Percentiles rank a stretch among this genome's conserved stretches.
Conservation (phyloP, 768 basidiomycete genomes). For the Pulveroboletus sp. region DNA sequence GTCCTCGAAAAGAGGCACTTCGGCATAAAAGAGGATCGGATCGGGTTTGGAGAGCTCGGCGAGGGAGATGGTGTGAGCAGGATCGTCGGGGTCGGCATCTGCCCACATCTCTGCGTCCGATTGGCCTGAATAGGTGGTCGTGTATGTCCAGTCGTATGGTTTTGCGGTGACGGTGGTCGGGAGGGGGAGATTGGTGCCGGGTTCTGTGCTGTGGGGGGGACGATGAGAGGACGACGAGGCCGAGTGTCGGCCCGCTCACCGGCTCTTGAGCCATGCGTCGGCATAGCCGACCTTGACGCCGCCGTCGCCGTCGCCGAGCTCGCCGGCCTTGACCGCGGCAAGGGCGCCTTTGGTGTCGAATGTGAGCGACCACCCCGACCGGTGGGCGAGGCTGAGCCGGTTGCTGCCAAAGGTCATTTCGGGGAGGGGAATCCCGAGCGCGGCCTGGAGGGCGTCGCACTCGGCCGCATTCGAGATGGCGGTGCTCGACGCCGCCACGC, state of each 20-base stretch:
- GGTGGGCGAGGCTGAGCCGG: conserved; percentile 63
- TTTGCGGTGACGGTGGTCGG: conserved; percentile 75
- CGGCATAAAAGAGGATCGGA: conserved; percentile 97
- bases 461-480: conserved; percentile 80
- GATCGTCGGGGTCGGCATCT: conserved; percentile 54
- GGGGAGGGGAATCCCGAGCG: conserved; percentile 76
- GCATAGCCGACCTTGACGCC: conserved; percentile 95
- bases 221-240: conserved; percentile 23
- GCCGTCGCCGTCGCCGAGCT: conserved; percentile 77
- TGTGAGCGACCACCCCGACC: conserved; percentile 57
- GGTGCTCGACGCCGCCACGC: conserved; percentile 65
- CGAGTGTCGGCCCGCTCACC: conserved; percentile 48
- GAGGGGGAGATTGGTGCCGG: conserved; percentile 61
- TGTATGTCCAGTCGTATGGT: conserved; percentile 98
- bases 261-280: conserved; percentile 88
- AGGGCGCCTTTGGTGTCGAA: conserved; percentile 74
- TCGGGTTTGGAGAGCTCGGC: conserved; percentile 84
- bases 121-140: conserved; percentile 80
- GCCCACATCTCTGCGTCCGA: conserved; percentile 40
- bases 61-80: conserved; percentile 71
- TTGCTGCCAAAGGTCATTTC: conserved; percentile 98
- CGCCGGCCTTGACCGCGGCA: conserved; percentile 67
- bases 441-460: conserved; percentile 63
- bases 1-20: conserved; percentile 92
- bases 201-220: conserved; percentile 54